Conservation (phyloP, 2,329 filamentous ascomycete genomes). For the Stromatinia cepivora region DNA sequence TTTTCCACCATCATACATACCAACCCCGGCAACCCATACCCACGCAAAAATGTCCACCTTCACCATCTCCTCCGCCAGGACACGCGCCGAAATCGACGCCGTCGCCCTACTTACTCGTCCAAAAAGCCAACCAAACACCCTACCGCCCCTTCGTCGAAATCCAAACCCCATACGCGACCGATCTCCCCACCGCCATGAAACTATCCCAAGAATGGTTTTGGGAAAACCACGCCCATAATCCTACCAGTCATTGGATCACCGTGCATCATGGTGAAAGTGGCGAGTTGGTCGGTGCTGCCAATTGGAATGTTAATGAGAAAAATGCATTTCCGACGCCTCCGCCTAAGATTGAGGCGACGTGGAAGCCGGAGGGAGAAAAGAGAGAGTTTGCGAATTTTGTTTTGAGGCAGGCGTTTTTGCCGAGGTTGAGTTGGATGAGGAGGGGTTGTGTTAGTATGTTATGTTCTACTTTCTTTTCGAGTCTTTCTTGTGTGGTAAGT, state of each 20-base stretch:
- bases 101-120: neutral
- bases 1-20: neutral
- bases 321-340: neutral
- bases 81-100: neutral
- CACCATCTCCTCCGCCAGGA: neutral
- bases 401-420: neutral
- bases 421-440: constrained; percentile 1
- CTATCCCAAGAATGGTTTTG: neutral
- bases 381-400: constrained; percentile 14
- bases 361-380: constrained; percentile 1
- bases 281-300: neutral
- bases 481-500: neutral
- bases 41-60: neutral
- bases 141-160: neutral
- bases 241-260: neutral
- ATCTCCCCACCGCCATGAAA: neutral
- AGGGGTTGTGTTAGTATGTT: neutral
- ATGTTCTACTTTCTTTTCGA: neutral
- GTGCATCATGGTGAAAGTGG: neutral
- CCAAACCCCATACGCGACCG: neutral
- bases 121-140: constrained; percentile 16
- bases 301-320: constrained; percentile 7
- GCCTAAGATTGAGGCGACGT: constrained; percentile 10
- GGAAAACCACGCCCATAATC: neutral
- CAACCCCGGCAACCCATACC: neutral